Conservation (phyloP, 2,329 filamentous ascomycete species). For the Coniochaeta sp. region DNA sequence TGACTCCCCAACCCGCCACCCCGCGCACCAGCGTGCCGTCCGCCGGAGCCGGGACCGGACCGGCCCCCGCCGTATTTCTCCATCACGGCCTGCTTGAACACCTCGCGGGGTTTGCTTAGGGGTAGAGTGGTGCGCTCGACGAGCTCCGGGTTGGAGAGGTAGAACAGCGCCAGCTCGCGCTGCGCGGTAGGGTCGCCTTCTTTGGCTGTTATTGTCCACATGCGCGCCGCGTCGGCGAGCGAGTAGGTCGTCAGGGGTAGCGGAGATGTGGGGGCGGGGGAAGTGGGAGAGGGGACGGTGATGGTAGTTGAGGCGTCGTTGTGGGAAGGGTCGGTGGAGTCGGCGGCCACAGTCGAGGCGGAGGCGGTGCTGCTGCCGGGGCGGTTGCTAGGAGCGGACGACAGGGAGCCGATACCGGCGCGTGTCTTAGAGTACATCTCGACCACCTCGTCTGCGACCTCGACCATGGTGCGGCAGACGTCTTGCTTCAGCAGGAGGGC, state of each 20-base stretch:
- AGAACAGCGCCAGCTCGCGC: conserved; percentile 87
- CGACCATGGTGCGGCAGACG: conserved; percentile 71
- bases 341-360: conserved; percentile 3
- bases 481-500: conserved; percentile 85
- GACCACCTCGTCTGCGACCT: conserved; percentile 49
- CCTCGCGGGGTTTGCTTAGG: conserved; percentile 75
- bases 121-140: conserved; percentile 76
- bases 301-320: neutral
- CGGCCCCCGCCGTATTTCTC: conserved; percentile 50
- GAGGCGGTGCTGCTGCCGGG: conserved; percentile 11
- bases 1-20: conserved; percentile 11
- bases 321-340: neutral
- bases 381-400: conserved; percentile 4
- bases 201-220: conserved; percentile 90
- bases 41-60: conserved; percentile 24
- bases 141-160: conserved; percentile 87
- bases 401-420: conserved; percentile 16
- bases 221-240: conserved; percentile 74
- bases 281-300: conserved; percentile 15
- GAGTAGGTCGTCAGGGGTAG: conserved; percentile 53
- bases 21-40: conserved; percentile 8
- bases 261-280: conserved; percentile 36
- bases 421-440: conserved; percentile 59
- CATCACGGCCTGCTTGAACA: conserved; percentile 85
- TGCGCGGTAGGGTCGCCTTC: conserved; percentile 86